Base-by-base conservation (phyloP, 1,284 basidiomycete genomes). In the Inonotus obliquus region DNA sequence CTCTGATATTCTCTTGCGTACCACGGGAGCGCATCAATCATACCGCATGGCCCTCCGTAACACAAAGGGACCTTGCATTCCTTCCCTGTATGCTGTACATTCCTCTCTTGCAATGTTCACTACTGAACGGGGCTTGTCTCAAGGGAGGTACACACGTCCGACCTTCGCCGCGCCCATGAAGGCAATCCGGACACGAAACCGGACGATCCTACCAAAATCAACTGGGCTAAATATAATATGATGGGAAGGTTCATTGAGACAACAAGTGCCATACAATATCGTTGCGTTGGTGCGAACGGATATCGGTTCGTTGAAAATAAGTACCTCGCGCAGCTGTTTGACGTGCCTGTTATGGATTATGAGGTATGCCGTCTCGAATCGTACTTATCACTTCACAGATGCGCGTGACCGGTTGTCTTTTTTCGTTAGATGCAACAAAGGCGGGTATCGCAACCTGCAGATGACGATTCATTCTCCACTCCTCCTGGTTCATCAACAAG, bases 211-310 rank as follows among this genome's bases (percentile, higher is more conserved):
- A 74, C 70, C 37, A 86, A 85, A 72, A 88, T 92, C 54, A 90
- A 92, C 67, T 92, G 90, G 90, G 90, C 86, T 23, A 92, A 92
- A 72, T 92, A 87, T 73, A 91, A 87, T 68, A 86, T 92, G 85
- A 87, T 92, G 77, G 91, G 87, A 35, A 79, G 82, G 61, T 91
- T 91, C 69, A 85, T 92, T 64, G 81, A 81, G 59, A 82, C 78
- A 62, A 88, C 88, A 7, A 80, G 79, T 0, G 81, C 86, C 66
- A 89, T 85, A 65, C 90, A 92, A 72, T 73, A 81, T n/a, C 85
- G 87, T 63, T 92, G 88, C 68, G 79, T 79, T 54, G 78, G 74
- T 55, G 78, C 81, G 1, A 73, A 71, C 39, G 84, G 85, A 45
- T 90, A 89, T 67, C 75, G 77, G 58, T 85, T 87, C 64, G 69